Conservation (phyloP, 129 eudicot species). For the Flaveria robusta region DNA sequence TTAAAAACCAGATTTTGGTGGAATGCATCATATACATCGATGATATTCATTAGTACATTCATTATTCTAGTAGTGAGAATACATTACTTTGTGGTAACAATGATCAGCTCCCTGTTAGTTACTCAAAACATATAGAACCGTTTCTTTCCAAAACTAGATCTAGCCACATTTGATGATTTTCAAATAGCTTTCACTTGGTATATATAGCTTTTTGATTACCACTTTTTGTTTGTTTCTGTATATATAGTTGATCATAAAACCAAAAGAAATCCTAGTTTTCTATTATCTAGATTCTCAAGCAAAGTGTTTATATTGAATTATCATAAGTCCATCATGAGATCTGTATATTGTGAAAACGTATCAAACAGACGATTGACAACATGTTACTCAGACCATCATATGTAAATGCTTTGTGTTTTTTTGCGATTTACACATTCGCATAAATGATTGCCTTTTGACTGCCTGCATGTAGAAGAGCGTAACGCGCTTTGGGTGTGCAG, state of each 20-base stretch:
- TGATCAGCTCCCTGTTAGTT: not conserved
- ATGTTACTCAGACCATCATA: not conserved
- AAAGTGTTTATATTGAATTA: too few relatives aligned
- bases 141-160: not conserved
- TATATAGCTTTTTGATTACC: not conserved
- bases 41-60: too few relatives aligned
- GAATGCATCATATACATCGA: too few relatives aligned
- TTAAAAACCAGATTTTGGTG: too few relatives aligned
- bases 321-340: too few relatives aligned
- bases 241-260: too few relatives aligned
- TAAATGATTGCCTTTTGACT: not conserved
- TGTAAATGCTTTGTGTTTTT: not conserved
- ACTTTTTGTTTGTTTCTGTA: too few relatives aligned
- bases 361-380: too few relatives aligned
- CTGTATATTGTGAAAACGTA: not conserved
- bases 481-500: not conserved
- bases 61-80: too few relatives aligned
- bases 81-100: not conserved
- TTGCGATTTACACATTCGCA: not conserved
- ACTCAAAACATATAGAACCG: not conserved
- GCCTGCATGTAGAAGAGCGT: too few relatives aligned
- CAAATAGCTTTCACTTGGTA: not conserved
- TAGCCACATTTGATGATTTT: not conserved
- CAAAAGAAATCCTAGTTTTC: too few relatives aligned
- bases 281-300: too few relatives aligned